phyloP scores from a whole-genome alignment of 1,284 basidiomycete genomes.

The Apiotrichum gracile region DNA sequence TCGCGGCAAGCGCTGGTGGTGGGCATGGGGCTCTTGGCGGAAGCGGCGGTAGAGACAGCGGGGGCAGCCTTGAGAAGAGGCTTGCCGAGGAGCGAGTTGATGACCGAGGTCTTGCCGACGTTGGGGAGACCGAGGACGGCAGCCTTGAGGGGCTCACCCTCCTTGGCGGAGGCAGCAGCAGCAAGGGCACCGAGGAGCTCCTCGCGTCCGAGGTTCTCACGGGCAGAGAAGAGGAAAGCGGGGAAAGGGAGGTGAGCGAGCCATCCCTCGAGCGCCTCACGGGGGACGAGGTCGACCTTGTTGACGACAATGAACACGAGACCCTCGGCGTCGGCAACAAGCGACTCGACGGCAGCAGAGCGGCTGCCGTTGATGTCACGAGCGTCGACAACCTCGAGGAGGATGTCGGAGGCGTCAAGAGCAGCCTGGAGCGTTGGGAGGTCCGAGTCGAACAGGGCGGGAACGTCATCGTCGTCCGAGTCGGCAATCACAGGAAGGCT shows the following conservation, averaged over 20 bases:
- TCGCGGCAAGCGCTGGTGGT: conserved; percentile 66
- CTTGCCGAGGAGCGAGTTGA: conserved; percentile 66
- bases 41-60: conserved; percentile 57
- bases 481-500: conserved; percentile 4
- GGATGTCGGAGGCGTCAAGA: conserved; percentile 73
- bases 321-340: conserved; percentile 47
- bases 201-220: conserved; percentile 23
- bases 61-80: conserved; percentile 43
- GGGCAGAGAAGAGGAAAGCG: conserved; percentile 62
- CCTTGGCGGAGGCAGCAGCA: conserved; percentile 22
- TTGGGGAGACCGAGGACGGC: conserved; percentile 56
- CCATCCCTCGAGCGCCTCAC: conserved; percentile 75
- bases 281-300: conserved; percentile 82
- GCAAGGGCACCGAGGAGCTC: conserved; percentile 23
- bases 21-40: conserved; percentile 54
- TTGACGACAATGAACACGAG: conserved; percentile 66
- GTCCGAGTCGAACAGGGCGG: conserved; percentile 61
- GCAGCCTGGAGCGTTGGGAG: conserved; percentile 64
- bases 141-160: conserved; percentile 38
- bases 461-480: conserved; percentile 51
- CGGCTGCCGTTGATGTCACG: conserved; percentile 71
- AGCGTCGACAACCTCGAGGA: conserved; percentile 79
- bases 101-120: conserved; percentile 73
- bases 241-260: conserved; percentile 62
- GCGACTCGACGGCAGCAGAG: conserved; percentile 60